Percentiles rank a stretch among this genome's conserved stretches.
These are phyloP conservation scores for Microcos paniculata DNA, from an alignment of 345 rosid species.

Conservation along the genomic window DNA sequence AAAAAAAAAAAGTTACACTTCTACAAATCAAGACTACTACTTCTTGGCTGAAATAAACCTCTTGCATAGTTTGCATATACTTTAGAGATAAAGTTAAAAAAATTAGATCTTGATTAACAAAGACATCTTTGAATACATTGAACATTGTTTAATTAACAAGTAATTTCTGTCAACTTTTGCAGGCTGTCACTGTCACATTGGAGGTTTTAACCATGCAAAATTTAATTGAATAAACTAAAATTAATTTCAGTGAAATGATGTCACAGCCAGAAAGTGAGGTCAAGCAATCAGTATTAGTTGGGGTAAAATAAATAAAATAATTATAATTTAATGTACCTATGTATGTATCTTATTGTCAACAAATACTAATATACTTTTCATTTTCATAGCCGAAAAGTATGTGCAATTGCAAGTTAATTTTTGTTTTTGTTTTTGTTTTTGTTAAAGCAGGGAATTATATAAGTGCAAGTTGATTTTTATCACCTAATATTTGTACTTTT, in stretches of 20 bases:
- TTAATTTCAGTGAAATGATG: not conserved
- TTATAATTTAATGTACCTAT: too few relatives aligned
- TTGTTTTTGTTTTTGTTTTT: too few relatives aligned
- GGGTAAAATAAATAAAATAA: not conserved
- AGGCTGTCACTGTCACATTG: not conserved
- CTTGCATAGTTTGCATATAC: too few relatives aligned
- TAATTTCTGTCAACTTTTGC: not conserved
- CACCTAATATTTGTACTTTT: not conserved
- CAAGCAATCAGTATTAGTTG: not conserved
- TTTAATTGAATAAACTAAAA: too few relatives aligned
- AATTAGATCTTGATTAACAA: not conserved
- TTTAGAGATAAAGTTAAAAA: not conserved
- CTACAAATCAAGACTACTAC: too few relatives aligned
- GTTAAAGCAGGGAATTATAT: too few relatives aligned
- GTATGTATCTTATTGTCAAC: too few relatives aligned
- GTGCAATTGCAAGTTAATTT: too few relatives aligned
- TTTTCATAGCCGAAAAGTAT: not conserved
- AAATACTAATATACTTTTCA: too few relatives aligned
- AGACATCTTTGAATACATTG: not conserved
- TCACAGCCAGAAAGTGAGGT: not conserved
- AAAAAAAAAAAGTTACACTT: too few relatives aligned
- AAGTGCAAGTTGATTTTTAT: not conserved
- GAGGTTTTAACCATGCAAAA: too few relatives aligned
- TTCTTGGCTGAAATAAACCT: too few relatives aligned
- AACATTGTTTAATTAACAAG: not conserved